Evolutionary conservation across 352 stramenopile genomes (phyloP).

Genomic region (Globisporangium cystogenes): DNA sequence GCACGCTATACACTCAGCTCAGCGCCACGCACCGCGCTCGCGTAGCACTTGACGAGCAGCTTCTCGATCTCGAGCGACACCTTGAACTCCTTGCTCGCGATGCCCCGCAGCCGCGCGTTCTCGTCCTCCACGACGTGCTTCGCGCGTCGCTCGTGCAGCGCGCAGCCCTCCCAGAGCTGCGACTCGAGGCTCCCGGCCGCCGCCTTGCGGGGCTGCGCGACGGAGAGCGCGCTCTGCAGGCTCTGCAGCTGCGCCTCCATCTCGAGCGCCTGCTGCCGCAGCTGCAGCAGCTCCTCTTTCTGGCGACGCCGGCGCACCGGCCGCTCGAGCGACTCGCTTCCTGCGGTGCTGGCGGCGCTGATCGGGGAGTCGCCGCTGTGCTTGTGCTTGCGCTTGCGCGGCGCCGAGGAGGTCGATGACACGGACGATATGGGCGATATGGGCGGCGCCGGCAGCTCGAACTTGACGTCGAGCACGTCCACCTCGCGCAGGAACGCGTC

Average conservation of each 20-base stretch:
- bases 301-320: conserved; percentile 7
- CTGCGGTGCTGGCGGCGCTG: neutral
- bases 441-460: neutral
- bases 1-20: too few relatives aligned
- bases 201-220: neutral
- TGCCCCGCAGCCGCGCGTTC: conserved; percentile 9
- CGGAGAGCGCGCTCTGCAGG: neutral
- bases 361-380: neutral
- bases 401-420: neutral
- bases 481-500: conserved; percentile 13
- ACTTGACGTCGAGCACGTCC: conserved; percentile 3
- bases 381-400: conserved; percentile 9
- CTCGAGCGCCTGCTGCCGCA: conserved; percentile 5
- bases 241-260: conserved; percentile 8
- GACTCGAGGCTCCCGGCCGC: too few relatives aligned
- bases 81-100: conserved; percentile 6
- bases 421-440: neutral
- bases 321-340: neutral
- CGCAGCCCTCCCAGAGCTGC: conserved; percentile 1
- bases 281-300: conserved; percentile 11
- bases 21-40: conserved; percentile 4
- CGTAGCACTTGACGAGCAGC: conserved; percentile 12
- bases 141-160: neutral
- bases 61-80: conserved; percentile 6
- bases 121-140: conserved; percentile 1